These are phyloP conservation scores for Sordaria brevicollis DNA, from an alignment of 495 filamentous ascomycete species.

Conservation along the genomic window DNA sequence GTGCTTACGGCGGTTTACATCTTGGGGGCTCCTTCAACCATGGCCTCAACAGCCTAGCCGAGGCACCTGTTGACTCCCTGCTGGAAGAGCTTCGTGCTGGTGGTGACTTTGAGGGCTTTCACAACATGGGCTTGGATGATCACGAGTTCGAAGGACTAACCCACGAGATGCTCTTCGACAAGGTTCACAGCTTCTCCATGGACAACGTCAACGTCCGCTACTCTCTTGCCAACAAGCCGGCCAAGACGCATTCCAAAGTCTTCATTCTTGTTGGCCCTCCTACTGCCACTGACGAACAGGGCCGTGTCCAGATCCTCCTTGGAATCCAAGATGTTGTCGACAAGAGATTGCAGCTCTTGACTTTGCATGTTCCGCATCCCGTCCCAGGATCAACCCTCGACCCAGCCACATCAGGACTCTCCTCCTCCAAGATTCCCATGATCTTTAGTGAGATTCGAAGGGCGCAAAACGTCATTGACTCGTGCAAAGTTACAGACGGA, in stretches of 20 bases:
- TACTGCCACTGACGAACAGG: constrained; percentile 38
- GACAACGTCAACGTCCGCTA: constrained; percentile 51
- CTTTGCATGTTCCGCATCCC: constrained; percentile 40
- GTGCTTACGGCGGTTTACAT: constrained; percentile 31
- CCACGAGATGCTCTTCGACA: constrained; percentile 63
- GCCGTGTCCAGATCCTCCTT: constrained; percentile 46
- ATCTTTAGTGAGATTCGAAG: constrained; percentile 33
- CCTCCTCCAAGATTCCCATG: constrained; percentile 20
- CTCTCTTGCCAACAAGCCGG: constrained; percentile 36
- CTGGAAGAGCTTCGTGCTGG: constrained; percentile 56
- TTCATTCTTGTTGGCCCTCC: constrained; percentile 54
- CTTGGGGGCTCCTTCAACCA: constrained; percentile 30
- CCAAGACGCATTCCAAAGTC: constrained; percentile 44
- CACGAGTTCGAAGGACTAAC: constrained; percentile 56
- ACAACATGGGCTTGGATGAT: constrained; percentile 61
- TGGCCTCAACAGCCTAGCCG: constrained; percentile 41
- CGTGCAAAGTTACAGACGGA: constrained; percentile 62
- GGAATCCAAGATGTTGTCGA: constrained; percentile 60
- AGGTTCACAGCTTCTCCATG: constrained; percentile 58
- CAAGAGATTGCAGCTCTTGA: constrained; percentile 55
- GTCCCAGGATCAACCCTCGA: not conserved
- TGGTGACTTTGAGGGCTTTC: constrained; percentile 55
- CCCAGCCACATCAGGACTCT: constrained; percentile 3
- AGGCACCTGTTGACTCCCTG: constrained; percentile 59
- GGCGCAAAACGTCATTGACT: constrained; percentile 59